Percentiles rank a stretch among this genome's conserved stretches.
phyloP scores from a whole-genome alignment of 345 rosid species.

The Salix brachista region DNA sequence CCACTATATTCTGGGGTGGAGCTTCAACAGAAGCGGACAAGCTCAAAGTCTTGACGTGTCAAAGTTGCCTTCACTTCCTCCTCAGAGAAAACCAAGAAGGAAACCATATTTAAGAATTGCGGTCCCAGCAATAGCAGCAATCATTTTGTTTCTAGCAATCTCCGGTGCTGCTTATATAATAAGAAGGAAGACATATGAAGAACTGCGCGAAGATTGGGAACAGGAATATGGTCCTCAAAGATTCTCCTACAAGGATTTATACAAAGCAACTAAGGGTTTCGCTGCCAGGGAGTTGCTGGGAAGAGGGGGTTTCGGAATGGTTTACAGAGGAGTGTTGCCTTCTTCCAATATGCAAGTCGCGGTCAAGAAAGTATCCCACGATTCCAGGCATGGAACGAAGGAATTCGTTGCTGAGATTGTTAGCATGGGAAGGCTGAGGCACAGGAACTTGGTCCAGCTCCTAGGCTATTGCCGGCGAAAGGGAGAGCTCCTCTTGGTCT shows the following conservation, averaged over 20 bases:
- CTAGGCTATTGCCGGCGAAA: conserved; percentile 17
- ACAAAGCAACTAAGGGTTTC: conserved; percentile 19
- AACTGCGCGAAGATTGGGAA: conserved; percentile 23
- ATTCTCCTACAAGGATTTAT: conserved; percentile 9
- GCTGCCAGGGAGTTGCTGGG: conserved; percentile 6
- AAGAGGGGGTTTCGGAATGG: conserved; percentile 14
- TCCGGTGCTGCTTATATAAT: neutral
- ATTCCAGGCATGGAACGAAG: conserved; percentile 15
- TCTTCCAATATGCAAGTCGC: conserved; percentile 12
- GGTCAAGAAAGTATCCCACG: conserved; percentile 16
- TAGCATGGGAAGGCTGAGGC: conserved; percentile 19
- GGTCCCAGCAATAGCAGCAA: neutral
- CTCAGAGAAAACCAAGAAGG: neutral
- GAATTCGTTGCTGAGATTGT: conserved; percentile 19
- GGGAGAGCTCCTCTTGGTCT: conserved; percentile 20
- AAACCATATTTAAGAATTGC: neutral
- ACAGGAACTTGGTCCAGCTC: conserved; percentile 19
- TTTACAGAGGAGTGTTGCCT: conserved; percentile 12
- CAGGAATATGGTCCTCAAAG: conserved; percentile 19
- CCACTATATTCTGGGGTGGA: conserved; percentile 23
- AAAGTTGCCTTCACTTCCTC: conserved; percentile 15
- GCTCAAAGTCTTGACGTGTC: conserved; percentile 12
- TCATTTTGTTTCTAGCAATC: neutral
- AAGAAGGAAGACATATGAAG: conserved; percentile 9
- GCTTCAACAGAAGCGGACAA: conserved; percentile 11